Evolutionary conservation across 768 basidiomycete species (phyloP), one percentile per base, ranked within the genome.

Genomic region (Mrakia gelida): DNA sequence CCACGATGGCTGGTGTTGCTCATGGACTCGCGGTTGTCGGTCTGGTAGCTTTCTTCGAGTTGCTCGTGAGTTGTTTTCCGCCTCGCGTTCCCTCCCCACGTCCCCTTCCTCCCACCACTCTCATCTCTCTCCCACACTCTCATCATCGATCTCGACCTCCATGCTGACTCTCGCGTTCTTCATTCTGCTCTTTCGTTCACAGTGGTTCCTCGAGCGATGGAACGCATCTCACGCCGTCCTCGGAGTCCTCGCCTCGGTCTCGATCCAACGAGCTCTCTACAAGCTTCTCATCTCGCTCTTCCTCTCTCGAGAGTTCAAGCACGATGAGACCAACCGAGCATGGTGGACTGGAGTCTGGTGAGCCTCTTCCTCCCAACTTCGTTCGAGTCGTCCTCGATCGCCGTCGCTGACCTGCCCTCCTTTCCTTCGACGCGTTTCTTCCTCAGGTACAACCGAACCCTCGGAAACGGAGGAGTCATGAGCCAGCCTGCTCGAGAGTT

Each of bases 131-230:
- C 23, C 23, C 16, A 1, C 26, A 49, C 41, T 49, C 21, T 45
- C 70, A 18, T 41, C 18, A 18, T 54, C 41, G n/a, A n/a, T n/a
- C n/a, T n/a, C n/a, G n/a, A 38, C 4, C 38, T 38, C 38, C 4
- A 38, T 8, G 38, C 52, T 54, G 10, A 23, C 45, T 43, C 52
- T 54, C 52, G 23, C 11, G 23, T 23, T 23, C 52, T 71, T 21
- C 9, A 3, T 54, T 41, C 30, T 23, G 9, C 28, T 11, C 28
- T 11, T 10, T 72, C 45, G 43, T 45, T 45, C 45, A 7, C 80
- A 95, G 91, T 97, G 95, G 95, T 94, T 92, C 89, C 88, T 97
- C 79, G 95, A 97, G 85, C 86, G 90, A 8, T 98, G 95, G 95
- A 88, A 95, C 78, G 89, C 90, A 2, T 91, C 93, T 0, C 94